Conservation (phyloP, 2,329 filamentous ascomycete species). For the Pyrenophora graminea region DNA sequence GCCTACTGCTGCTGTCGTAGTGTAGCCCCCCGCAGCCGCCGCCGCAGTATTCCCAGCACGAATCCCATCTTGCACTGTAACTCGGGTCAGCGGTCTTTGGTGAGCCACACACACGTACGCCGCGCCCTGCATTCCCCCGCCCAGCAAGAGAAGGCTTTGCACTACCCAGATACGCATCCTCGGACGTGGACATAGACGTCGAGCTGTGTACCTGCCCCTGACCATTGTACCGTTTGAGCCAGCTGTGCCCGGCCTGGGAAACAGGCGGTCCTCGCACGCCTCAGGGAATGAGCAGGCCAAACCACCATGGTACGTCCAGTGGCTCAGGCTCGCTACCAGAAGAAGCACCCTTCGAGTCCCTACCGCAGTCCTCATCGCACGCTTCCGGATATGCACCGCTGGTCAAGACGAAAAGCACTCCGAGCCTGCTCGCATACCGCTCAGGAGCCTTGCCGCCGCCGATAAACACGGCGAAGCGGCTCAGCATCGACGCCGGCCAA, state of each 20-base stretch:
- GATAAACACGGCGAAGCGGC: slow-evolving; percentile 65
- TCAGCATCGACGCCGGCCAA: slow-evolving; percentile 75
- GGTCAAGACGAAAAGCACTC: slow-evolving; percentile 56
- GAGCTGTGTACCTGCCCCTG: slow-evolving; percentile 4
- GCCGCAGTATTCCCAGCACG: slow-evolving; percentile 1
- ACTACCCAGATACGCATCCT: slow-evolving; percentile 17
- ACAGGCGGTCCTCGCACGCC: slow-evolving; percentile 29
- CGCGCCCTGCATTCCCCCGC: slow-evolving; percentile 11
- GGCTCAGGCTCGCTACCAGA: slow-evolving; percentile 41
- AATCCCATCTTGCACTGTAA: slow-evolving; percentile 9
- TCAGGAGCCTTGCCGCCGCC: slow-evolving; percentile 36
- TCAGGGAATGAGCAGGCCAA: slow-evolving; percentile 49
- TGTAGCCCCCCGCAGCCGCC: not conserved
- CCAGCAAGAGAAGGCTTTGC: slow-evolving; percentile 15
- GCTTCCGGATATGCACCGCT: slow-evolving; percentile 43
- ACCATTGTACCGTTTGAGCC: too few species aligned
- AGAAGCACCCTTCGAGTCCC: slow-evolving; percentile 33
- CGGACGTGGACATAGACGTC: slow-evolving; percentile 11
- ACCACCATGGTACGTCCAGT: slow-evolving; percentile 45
- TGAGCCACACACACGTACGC: slow-evolving; percentile 16
- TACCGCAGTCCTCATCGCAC: slow-evolving; percentile 22
- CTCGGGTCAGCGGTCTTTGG: slow-evolving; percentile 4
- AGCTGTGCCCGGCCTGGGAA: slow-evolving; percentile 22
- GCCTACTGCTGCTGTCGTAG: not conserved
- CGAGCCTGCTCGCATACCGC: slow-evolving; percentile 50